These are phyloP conservation scores for Lachnellula hyalina DNA, from an alignment of 2,329 filamentous ascomycete genomes.

Conservation along the genomic window DNA sequence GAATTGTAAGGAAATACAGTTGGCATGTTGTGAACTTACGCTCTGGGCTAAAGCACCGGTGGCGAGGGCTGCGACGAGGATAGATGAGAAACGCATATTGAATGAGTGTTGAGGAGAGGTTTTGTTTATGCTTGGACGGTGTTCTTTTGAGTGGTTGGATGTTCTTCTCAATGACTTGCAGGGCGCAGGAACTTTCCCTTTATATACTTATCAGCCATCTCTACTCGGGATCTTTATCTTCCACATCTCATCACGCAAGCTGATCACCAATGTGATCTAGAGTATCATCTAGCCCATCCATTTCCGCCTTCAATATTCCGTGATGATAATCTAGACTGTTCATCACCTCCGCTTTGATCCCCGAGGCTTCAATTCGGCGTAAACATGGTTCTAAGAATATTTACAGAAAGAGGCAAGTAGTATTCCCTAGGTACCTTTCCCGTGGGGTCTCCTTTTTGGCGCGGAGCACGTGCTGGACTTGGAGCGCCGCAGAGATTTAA, in stretches of 20 bases:
- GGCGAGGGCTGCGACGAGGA: constrained; percentile 12
- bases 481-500: neutral
- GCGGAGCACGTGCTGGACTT: constrained; percentile 1
- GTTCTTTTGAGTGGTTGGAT: neutral
- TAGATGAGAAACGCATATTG: constrained; percentile 15
- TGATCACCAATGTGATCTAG: neutral
- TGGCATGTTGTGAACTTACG: constrained; percentile 1
- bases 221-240: neutral
- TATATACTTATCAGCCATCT: neutral
- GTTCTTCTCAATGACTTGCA: too few species aligned
- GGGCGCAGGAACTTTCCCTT: neutral
- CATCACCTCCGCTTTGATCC: neutral
- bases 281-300: neutral
- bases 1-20: neutral
- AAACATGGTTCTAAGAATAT: neutral
- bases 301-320: neutral
- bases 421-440: neutral
- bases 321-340: neutral
- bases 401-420: neutral
- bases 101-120: neutral
- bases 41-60: constrained; percentile 12
- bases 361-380: neutral
- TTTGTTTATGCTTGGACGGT: neutral
- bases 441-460: neutral
- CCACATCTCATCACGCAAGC: neutral